These are phyloP conservation scores for Misopates orontium DNA, from an alignment of 257 asterid genomes.

Conservation along the genomic window DNA sequence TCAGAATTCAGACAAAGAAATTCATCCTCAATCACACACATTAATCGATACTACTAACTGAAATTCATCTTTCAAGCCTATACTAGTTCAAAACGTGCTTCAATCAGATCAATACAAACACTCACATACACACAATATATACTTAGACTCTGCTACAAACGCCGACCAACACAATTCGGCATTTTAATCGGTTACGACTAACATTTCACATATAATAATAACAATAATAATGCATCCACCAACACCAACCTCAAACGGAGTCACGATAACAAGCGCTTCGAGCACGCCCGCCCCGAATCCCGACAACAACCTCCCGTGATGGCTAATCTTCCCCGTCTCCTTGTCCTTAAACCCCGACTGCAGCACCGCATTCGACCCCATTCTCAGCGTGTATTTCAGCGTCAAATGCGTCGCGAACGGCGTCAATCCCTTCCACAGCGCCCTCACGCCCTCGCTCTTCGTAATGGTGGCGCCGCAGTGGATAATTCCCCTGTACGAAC, in stretches of 20 bases:
- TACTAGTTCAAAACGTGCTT: constrained; percentile 1
- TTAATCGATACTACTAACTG: background rate
- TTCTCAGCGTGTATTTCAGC: constrained; percentile 85
- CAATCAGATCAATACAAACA: constrained; percentile 10
- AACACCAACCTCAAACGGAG: constrained; percentile 87
- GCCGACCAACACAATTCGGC: constrained; percentile 4
- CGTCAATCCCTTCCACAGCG: constrained; percentile 95
- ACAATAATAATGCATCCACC: too few relatives aligned
- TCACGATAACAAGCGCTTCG: constrained; percentile 91
- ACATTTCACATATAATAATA: background rate
- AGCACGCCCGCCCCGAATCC: constrained; percentile 99
- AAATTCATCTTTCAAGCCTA: background rate
- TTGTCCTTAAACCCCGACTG: constrained; percentile 85
- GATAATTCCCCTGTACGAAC: constrained; percentile 74
- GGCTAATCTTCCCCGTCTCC: constrained; percentile 73
- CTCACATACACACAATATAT: background rate
- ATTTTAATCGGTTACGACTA: too few relatives aligned
- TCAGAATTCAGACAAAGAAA: too few relatives aligned
- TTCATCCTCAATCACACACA: background rate
- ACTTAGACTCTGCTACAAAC: background rate
- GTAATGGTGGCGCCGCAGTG: constrained; percentile 83
- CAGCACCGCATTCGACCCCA: constrained; percentile 92
- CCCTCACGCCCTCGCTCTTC: constrained; percentile 72
- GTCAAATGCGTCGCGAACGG: constrained; percentile 96
- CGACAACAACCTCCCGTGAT: constrained; percentile 68